These are phyloP conservation scores for Saccharomycopsis microspora DNA, from an alignment of 805 yeast species.

Conservation along the genomic window DNA sequence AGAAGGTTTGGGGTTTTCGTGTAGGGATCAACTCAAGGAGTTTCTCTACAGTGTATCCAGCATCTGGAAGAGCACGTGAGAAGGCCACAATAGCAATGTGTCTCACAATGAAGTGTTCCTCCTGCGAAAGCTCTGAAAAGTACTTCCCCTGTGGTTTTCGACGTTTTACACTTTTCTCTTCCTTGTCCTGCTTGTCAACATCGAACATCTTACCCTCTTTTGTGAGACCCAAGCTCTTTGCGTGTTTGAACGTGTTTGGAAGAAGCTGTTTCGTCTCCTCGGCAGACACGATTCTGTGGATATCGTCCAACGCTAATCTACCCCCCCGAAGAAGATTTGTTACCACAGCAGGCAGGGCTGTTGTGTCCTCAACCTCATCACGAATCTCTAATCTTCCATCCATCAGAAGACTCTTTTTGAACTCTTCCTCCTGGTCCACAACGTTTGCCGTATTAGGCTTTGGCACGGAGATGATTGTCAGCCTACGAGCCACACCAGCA, in stretches of 20 bases:
- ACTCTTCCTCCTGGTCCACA: conserved; percentile 17
- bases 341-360: background rate
- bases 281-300: conserved; percentile 92
- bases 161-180: conserved; percentile 15
- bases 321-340: conserved; percentile 1
- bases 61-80: conserved; percentile 21
- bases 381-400: conserved; percentile 1
- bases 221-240: background rate
- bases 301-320: conserved; percentile 87
- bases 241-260: conserved; percentile 81
- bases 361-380: background rate
- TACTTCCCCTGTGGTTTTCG: conserved; percentile 27
- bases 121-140: conserved; percentile 50
- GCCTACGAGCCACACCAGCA: conserved; percentile 52
- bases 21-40: conserved; percentile 22
- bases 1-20: conserved; percentile 28
- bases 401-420: conserved; percentile 14
- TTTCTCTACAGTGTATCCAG: conserved; percentile 27
- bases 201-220: background rate
- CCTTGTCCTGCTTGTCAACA: conserved; percentile 9
- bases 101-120: conserved; percentile 47
- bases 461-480: conserved; percentile 56
- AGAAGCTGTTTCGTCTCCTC: conserved; percentile 91
- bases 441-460: conserved; percentile 29
- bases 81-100: conserved; percentile 48